phyloP scores from a whole-genome alignment of 176 grass and related monocot species.

The Zoysia pacifica region DNA sequence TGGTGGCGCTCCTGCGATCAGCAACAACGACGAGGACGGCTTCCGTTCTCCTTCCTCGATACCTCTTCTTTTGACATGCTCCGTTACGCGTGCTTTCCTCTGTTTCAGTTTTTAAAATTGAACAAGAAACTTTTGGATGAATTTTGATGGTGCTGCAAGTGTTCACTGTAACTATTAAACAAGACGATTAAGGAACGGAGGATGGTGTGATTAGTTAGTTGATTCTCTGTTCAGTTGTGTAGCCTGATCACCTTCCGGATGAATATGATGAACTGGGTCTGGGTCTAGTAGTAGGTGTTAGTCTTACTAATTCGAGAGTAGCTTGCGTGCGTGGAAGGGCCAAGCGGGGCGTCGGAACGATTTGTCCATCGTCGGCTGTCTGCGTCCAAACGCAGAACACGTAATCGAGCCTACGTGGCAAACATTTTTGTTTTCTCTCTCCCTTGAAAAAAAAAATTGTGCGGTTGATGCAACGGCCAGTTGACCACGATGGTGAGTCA shows the following conservation, averaged over 20 bases:
- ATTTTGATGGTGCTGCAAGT: background rate
- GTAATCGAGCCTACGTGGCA: constrained; percentile 1
- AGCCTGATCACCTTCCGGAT: background rate
- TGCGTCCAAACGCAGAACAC: too few species aligned
- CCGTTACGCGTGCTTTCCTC: background rate
- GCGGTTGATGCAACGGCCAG: too few species aligned
- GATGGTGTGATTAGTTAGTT: background rate
- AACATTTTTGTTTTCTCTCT: background rate
- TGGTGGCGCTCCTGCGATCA: too few species aligned
- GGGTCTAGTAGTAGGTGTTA: background rate
- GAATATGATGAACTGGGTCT: constrained; percentile 3
- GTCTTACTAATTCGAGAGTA: constrained; percentile 3
- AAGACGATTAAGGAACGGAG: background rate
- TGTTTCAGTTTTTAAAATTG: background rate
- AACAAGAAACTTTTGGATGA: background rate
- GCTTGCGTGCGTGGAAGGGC: constrained; percentile 33
- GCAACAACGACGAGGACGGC: too few species aligned
- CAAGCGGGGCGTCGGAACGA: too few species aligned
- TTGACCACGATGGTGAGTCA: too few species aligned
- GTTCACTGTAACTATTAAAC: background rate
- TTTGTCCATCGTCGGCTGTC: too few species aligned
- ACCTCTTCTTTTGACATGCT: background rate
- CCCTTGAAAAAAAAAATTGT: too few species aligned
- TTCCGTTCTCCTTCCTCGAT: too few species aligned
- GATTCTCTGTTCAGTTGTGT: background rate